phyloP scores from a whole-genome alignment of 306 rosid genomes.

The Luffa acutangula region DNA sequence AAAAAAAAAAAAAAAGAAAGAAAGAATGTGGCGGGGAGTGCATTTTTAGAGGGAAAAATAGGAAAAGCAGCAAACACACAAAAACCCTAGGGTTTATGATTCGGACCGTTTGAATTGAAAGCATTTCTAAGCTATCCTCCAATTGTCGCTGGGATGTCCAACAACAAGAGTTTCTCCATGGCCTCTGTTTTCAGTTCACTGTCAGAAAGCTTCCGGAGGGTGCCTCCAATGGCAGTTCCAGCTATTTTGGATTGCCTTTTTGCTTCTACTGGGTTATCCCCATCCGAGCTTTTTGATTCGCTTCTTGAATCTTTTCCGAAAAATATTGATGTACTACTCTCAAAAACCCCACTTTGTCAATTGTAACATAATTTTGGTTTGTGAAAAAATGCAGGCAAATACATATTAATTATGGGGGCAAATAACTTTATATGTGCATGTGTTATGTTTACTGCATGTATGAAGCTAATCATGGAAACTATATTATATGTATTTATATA shows the following conservation, averaged over 20 bases:
- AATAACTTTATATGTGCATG: neutral
- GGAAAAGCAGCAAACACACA: neutral
- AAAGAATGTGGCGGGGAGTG: neutral
- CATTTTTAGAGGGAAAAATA: neutral
- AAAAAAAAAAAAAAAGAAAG: too few relatives aligned
- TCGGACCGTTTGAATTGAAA: conserved; percentile 1
- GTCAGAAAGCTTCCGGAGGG: conserved; percentile 42
- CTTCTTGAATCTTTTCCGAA: conserved; percentile 43
- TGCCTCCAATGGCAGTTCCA: conserved; percentile 63
- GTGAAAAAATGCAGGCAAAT: neutral
- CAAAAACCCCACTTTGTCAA: neutral
- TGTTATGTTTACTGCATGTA: neutral
- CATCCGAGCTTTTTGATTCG: conserved; percentile 40
- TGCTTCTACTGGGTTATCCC: conserved; percentile 50
- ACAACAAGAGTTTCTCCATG: conserved; percentile 24
- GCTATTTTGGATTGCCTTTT: conserved; percentile 63
- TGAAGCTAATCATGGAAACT: neutral
- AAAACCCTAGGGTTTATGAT: conserved; percentile 15
- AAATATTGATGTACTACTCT: conserved; percentile 39
- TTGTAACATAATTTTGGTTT: neutral
- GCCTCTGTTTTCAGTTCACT: conserved; percentile 40
- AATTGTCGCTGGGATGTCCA: conserved; percentile 17
- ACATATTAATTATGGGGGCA: neutral
- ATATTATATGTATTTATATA: neutral
- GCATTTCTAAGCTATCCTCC: neutral